Base-by-base conservation (phyloP, 192 early-diverging fungal genomes). In the Martensiomyces pterosporus region DNA sequence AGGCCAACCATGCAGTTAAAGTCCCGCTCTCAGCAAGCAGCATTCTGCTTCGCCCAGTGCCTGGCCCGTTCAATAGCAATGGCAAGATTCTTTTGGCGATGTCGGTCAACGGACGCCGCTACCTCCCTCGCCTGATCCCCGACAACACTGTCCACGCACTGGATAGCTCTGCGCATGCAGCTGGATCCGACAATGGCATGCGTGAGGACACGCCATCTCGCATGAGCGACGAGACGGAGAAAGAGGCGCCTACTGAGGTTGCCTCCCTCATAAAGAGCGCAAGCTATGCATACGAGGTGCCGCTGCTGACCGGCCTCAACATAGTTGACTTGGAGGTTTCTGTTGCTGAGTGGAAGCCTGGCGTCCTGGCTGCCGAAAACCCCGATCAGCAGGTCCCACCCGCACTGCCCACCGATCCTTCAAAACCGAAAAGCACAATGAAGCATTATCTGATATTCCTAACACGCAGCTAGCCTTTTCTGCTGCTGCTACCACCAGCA, bases 351-450 rank as follows among this genome's bases (percentile, higher is more conserved):
- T 72, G 69, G 69, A 39, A 35, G 15, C 41, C 57, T 1, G 62
- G 61, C 3, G 15, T 46, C 10, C 33, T 55, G 23, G 23, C 55
- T 24, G 35, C 35, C 37, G 69, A 72, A 4, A 25, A 32, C 42
- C 19, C 39, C 36, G 69, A 72, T 50, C 69, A 72, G 52, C 69
- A 65, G 34, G 69, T 72, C 14, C 69, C 69, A 14, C 69, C 69
- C 2, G 49, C 57, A 9, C 41, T 32, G 25, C 26, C 48, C 1
- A 18, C 42, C 0, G 24, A 49, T 12, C 15, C 47, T 9, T 33
- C 38, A 24, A 29, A n/a, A 14, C 52, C 38, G n/a, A 48, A 33
- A 9, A 43, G 35, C 25, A 21, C 13, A 21, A 55, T 45, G 12
- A 39, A 52, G 39, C 52, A 52, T 27, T 67, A 36, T 32, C 34